Base-by-base conservation (phyloP, 2,329 filamentous ascomycete genomes). In the Penicillium sp. region DNA sequence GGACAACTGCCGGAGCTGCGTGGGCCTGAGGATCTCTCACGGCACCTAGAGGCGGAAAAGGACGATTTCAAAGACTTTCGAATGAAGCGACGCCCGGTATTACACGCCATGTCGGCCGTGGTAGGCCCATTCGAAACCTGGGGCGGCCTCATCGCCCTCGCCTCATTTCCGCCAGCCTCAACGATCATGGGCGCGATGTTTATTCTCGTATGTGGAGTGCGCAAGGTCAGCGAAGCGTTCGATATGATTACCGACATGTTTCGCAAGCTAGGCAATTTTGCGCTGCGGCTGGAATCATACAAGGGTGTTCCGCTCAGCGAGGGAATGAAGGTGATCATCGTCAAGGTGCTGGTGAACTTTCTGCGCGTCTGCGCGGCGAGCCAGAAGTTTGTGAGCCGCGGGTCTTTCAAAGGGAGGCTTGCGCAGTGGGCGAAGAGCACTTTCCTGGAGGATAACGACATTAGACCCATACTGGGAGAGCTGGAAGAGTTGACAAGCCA, bases 141-240 rank as follows among this genome's bases (percentile, higher is more conserved):
- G 31, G 58, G 52, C 2, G 47, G 35, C 23, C 35, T 58, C 8
- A 19, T 61, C n/a, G 45, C 38, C 7, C 11, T 31, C 9, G 21
- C 52, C 19, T 30, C 46, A 13, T 64, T 61, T 38, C 44, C 59
- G 19, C 58, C 62, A 26, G 50, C 64, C 49, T 41, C 47, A 11
- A 45, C 47, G 9, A 47, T 61, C 17, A 61, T 64, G 62, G 49
- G 54, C 9, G 50, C 58, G 3, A 61, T 58, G 54, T 19, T 61
- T 13, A 49, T 61, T 44, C 54, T 64, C 2, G 17, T 64, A 26
- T 50, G 53, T 2, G 35, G 31, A 11, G 61, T 58, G 23, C 58
- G 61, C n/a, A 57, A 48, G 26, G 58, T 65, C 17, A 65, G 64
- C 30, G 61, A 65, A 2, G 23, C 58, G 3, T 65, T 65, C 45